Evolutionary conservation across 1,284 basidiomycete genomes (phyloP), one percentile per base, ranked within the genome.

Genomic region (Fereydounia khargensis): DNA sequence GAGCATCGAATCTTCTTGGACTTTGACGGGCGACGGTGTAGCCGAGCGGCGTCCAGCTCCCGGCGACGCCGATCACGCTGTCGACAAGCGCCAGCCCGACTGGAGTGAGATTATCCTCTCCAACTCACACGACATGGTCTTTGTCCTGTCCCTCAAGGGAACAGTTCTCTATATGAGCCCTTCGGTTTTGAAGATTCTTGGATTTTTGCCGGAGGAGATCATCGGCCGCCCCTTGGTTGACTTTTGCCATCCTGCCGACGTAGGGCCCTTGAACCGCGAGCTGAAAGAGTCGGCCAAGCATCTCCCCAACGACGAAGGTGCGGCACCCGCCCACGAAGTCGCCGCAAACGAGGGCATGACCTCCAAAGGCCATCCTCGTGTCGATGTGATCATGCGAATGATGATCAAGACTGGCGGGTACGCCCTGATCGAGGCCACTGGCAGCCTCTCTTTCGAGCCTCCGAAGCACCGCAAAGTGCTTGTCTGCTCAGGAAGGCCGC

Each of bases 211-310:
- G 1, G 82, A 84, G 34, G 89, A 94, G 57, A 82, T 96, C 45
- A 80, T 90, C 22, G 89, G 88, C 83, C 83, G 72, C 81, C 82
- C 30, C 79, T 94, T 56, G 78, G 82, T 35, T 85, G 91, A 73
- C 80, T 70, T 90, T 47, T 89, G 89, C 53, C 90, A 95, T 71
- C 86, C 86, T 0, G 86, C 86, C 39, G 92, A 97, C 74, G 81
- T 91, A 33, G 86, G 94, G 1, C 90, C 91, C 0, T 82, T 95
- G 55, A 87, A 89, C 81, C 84, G 92, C 34, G 90, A 94, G 78
- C 81, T 96, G 57, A 96, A 96, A 77, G 91, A 95, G 24, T 53
- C 58, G 22, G 56, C 55, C 42, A 52, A 48, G 2, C 11, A 52
- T 21, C 52, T 48, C 13, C 42, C 40, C 13, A 45, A 21, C 19